Evolutionary conservation across 495 filamentous ascomycete species (phyloP), one percentile per base, ranked within the genome.

Genomic region (Podospora australis): DNA sequence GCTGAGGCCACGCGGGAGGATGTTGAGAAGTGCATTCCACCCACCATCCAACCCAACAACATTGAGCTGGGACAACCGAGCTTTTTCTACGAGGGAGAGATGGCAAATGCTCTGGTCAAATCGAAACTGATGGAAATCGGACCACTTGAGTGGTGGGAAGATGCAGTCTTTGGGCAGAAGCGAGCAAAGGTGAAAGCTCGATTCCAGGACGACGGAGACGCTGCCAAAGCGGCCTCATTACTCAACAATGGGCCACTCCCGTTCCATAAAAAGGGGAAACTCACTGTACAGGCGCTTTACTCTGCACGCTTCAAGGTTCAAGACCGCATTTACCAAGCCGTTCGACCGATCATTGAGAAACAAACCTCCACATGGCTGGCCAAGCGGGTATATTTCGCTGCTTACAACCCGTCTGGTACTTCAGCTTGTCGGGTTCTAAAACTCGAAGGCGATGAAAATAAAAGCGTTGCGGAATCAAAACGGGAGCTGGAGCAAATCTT

Each of bases 361-460:
- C 62, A 66, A 13, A 49, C 40, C 20, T 44, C 44, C 6, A 51
- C 36, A 10, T 65, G 59, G 66, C 48, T 57, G 14, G 28, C 36
- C 26, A 42, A 62, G 4, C 48, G 65, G 29, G 26, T 71, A 17
- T 36, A 47, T 7, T 54, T 68, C 30, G 60, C 56, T 11, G 46
- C 49, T 0, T 71, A 69, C 21, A 54, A 57, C 1, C 57, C 57
- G 1, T 34, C 39, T 7, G 47, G 48, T 21, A 16, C 8, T 17
- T 36, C 32, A 6, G 35, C 49, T 2, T 57, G 58, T 22, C 56
- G 54, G 0, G 53, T 52, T 4, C 39, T 76, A 26, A 69, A 73
- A 38, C 46, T 77, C 5, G 72, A 71, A 39, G 71, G 72, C 0
- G 62, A 70, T 16, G 55, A 64, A 10, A 46, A 53, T 6, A 55